Evolutionary conservation across 2,329 filamentous ascomycete species (phyloP).

Genomic region (Boeremia lycopersici): DNA sequence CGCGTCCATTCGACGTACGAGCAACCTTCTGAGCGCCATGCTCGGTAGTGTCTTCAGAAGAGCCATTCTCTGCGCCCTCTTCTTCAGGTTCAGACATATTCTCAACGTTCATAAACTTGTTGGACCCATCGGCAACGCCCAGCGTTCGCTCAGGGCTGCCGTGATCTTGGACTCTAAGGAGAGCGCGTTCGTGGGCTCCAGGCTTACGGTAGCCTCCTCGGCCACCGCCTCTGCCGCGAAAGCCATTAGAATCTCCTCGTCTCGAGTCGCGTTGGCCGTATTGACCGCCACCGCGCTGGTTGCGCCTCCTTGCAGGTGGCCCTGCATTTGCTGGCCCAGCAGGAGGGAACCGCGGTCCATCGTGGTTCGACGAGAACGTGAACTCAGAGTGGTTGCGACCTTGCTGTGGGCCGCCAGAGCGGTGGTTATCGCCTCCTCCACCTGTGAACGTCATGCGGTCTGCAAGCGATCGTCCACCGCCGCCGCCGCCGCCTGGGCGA

Average conservation of each 20-base stretch:
- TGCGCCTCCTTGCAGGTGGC: slow-evolving; percentile 23
- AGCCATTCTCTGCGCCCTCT: slow-evolving; percentile 41
- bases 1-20: slow-evolving; percentile 23
- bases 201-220: slow-evolving; percentile 30
- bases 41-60: slow-evolving; percentile 29
- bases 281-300: slow-evolving; percentile 22
- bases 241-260: slow-evolving; percentile 26
- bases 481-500: slow-evolving; percentile 23
- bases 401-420: slow-evolving; percentile 27
- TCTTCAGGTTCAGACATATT: slow-evolving; percentile 49
- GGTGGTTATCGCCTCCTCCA: slow-evolving; percentile 37
- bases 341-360: slow-evolving; percentile 39
- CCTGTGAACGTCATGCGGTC: slow-evolving; percentile 39
- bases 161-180: slow-evolving; percentile 51
- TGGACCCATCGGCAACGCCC: slow-evolving; percentile 50
- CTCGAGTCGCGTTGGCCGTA: slow-evolving; percentile 22
- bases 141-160: slow-evolving; percentile 53
- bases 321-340: slow-evolving; percentile 27
- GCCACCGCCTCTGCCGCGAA: slow-evolving; percentile 16
- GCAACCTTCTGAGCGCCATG: slow-evolving; percentile 34
- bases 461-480: slow-evolving; percentile 27
- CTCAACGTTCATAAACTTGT: slow-evolving; percentile 49
- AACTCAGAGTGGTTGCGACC: slow-evolving; percentile 33
- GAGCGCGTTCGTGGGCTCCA: slow-evolving; percentile 52
- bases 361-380: slow-evolving; percentile 40